Evolutionary conservation across 495 filamentous ascomycete genomes (phyloP).

Genomic region (Lasiosphaeriaceae sp.): DNA sequence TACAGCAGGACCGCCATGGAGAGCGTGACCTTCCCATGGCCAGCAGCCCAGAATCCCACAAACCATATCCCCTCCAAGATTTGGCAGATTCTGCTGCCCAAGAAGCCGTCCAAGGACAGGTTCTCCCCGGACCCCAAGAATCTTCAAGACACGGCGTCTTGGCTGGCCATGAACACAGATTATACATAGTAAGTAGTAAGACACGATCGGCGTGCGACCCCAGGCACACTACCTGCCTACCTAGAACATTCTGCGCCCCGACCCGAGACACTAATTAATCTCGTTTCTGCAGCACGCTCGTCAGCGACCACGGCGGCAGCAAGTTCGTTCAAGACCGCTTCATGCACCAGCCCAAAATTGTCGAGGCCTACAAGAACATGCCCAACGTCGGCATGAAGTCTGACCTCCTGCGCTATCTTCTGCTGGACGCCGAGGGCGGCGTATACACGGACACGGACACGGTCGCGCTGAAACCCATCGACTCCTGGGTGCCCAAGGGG

Average conservation of each 20-base stretch:
- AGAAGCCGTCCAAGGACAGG: neutral
- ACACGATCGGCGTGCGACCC: no score
- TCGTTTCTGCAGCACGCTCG: neutral
- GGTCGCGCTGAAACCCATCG: neutral
- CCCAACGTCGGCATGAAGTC: constrained; percentile 1
- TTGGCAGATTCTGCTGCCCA: constrained; percentile 15
- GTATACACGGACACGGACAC: constrained; percentile 9
- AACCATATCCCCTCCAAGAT: constrained; percentile 9
- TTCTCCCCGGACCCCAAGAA: constrained; percentile 1
- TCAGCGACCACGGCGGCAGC: neutral
- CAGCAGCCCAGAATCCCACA: no score
- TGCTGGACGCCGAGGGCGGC: constrained; percentile 1
- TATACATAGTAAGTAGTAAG: constrained; percentile 14
- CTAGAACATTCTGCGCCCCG: no score
- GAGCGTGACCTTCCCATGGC: no score
- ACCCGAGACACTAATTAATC: no score
- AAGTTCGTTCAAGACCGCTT: neutral
- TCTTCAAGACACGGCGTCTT: constrained; percentile 3
- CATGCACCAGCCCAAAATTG: neutral
- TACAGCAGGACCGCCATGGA: no score
- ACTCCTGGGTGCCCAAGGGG: constrained; percentile 1
- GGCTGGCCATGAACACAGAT: constrained; percentile 9
- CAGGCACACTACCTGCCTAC: no score
- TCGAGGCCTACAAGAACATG: constrained; percentile 1
- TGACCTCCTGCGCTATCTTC: constrained; percentile 8